Base-by-base conservation (phyloP, 1,284 basidiomycete genomes). In the Stygiomarasmius scandens region DNA sequence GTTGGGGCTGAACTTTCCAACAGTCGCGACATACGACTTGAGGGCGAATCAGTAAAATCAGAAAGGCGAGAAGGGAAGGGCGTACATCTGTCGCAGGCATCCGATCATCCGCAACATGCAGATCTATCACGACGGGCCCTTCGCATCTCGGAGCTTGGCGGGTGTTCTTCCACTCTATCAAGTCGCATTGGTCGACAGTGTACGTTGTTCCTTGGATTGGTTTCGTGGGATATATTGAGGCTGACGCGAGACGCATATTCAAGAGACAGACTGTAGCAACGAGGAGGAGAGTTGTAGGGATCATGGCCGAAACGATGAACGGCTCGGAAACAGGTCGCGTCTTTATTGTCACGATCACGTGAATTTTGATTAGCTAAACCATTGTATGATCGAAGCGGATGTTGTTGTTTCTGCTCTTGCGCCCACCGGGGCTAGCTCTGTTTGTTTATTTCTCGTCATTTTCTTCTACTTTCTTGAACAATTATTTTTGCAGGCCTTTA, bases 81-180 rank as follows among this genome's bases (percentile, higher is more conserved):
- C 71, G 45, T 57, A 85, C 84, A 60, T n/a, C n/a, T n/a, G n/a
- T n/a, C n/a, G n/a, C n/a, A n/a, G n/a, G n/a, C n/a, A n/a, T n/a
- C n/a, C n/a, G n/a, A n/a, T 74, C 71, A 43, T 73, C 70, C 32
- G 68, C 67, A 9, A 67, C 65, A 63, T 74, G 81, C 10, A 86
- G 66, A 38, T 79, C 72, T 10, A 85, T 75, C 2, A 69, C 66
- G 16, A 81, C 47, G 1, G 60, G 56, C 0, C 77, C 77, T 66
- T 82, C 74, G 8, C 72, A 63, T 25, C 52, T 54, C 0, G 83
- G 84, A 14, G 60, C 59, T 1, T 58, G 63, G 8, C 69, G 67
- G 47, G 82, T 77, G 43, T 85, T 81, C 25, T 71, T 69, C 84
- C 84, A 86, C 5, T 66, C 73, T 2, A 84, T 65, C 3, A 63